A percentile compares a stretch with the other conserved stretches of the same genome.
Evolutionary conservation across 495 filamentous ascomycete species (phyloP).

Genomic region (Xylaria sp.): DNA sequence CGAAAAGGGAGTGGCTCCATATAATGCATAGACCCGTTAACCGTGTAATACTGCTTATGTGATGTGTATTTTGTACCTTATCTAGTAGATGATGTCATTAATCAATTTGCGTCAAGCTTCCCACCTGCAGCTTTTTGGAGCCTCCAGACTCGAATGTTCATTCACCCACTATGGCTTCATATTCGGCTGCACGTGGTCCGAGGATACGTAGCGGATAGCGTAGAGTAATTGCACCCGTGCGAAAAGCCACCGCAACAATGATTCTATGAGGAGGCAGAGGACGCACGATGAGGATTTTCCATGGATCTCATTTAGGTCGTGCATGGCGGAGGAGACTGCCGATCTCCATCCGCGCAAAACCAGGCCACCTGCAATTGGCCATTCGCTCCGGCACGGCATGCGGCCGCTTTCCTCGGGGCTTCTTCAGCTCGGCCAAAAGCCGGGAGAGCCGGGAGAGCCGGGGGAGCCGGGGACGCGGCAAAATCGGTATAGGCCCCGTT

Average conservation of each 20-base stretch:
- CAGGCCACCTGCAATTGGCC: constrained; percentile 14
- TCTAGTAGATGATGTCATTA: neutral
- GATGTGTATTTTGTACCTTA: too few species aligned
- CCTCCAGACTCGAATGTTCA: neutral
- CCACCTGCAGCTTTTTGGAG: neutral
- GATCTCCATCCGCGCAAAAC: neutral
- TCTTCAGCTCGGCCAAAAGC: constrained; percentile 32
- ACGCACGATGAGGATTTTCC: constrained; percentile 23
- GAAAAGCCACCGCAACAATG: constrained; percentile 1
- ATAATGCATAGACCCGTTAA: neutral
- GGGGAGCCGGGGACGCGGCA: constrained; percentile 14
- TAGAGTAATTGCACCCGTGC: neutral
- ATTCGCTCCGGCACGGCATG: constrained; percentile 16
- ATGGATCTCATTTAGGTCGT: constrained; percentile 18
- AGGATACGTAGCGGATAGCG: constrained; percentile 8
- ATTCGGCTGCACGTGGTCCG: constrained; percentile 5
- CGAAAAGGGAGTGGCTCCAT: neutral
- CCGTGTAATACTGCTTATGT: neutral
- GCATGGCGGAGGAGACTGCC: constrained; percentile 20
- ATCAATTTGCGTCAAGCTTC: neutral
- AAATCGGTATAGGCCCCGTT: constrained; percentile 37
- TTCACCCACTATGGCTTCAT: constrained; percentile 11
- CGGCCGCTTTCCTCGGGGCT: constrained; percentile 36
- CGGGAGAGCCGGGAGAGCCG: neutral
- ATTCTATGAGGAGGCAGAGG: constrained; percentile 12